Percentiles rank a stretch among this genome's conserved stretches.
phyloP scores from a whole-genome alignment of 1,139 yeast genomes.

The Debaryomycetaceae sp. region DNA sequence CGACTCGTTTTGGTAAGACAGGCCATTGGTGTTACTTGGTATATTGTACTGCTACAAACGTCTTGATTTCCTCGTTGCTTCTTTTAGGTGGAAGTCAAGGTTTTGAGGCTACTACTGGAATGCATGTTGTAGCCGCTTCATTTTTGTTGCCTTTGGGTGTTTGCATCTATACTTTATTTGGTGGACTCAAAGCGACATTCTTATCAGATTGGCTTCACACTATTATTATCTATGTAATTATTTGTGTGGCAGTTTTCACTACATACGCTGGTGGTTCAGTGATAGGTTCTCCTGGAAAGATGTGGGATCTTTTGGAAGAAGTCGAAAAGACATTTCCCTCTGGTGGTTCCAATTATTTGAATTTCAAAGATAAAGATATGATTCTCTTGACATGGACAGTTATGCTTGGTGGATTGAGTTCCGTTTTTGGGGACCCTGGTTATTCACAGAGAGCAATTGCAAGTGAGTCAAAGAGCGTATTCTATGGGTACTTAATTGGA shows the following conservation, averaged over 20 bases:
- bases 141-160: slow-evolving; percentile 50
- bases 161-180: slow-evolving; percentile 47
- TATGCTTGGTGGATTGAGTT: slow-evolving; percentile 25
- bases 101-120: slow-evolving; percentile 10
- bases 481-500: slow-evolving; percentile 31
- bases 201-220: slow-evolving; percentile 15
- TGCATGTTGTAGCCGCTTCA: slow-evolving; percentile 11
- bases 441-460: slow-evolving; percentile 34
- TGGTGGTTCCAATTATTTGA: slow-evolving; percentile 10
- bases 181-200: slow-evolving; percentile 50
- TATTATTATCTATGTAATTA: slow-evolving; percentile 7
- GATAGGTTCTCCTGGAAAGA: slow-evolving; percentile 33
- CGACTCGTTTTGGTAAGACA: slow-evolving; percentile 62
- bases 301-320: slow-evolving; percentile 30
- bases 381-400: slow-evolving; percentile 18
- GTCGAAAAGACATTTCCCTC: slow-evolving; percentile 22
- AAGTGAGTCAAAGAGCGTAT: slow-evolving; percentile 26
- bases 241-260: slow-evolving; percentile 7
- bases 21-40: slow-evolving; percentile 14
- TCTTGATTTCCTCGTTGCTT: slow-evolving; percentile 13
- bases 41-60: slow-evolving; percentile 15
- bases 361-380: slow-evolving; percentile 5
- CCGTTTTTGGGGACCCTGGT: slow-evolving; percentile 43
- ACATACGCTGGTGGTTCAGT: slow-evolving; percentile 21
- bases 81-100: slow-evolving; percentile 15